A percentile compares a stretch with the other conserved stretches of the same genome.
Evolutionary conservation across 2,329 filamentous ascomycete genomes (phyloP).

Genomic region (Fusarium sp.): DNA sequence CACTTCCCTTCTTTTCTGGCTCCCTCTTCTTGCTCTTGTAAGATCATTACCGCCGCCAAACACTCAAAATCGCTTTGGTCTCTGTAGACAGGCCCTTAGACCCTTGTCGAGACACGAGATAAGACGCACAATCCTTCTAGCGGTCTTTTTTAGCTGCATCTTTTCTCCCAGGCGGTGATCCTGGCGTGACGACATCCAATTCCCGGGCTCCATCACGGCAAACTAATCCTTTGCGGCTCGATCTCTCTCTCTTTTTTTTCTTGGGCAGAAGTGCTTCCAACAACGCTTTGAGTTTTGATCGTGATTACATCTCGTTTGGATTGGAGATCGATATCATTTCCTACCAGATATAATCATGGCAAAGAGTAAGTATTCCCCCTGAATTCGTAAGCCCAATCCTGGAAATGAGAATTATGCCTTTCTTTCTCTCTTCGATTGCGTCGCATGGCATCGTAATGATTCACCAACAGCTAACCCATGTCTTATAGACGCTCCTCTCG

Average conservation of each 20-base stretch:
- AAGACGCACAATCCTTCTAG: constrained; percentile 31
- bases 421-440: not conserved
- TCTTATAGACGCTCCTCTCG: constrained; percentile 56
- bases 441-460: not conserved
- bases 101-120: constrained; percentile 12
- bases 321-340: not conserved
- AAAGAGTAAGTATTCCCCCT: constrained; percentile 38
- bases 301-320: not conserved
- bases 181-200: constrained; percentile 42
- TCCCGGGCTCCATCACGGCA: constrained; percentile 10
- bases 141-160: constrained; percentile 31
- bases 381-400: not conserved
- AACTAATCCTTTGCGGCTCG: constrained; percentile 19
- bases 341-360: constrained; percentile 33
- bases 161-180: constrained; percentile 29
- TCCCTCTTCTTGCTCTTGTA: constrained; percentile 8
- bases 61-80: not conserved
- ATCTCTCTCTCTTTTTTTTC: no score
- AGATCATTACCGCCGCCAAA: not conserved
- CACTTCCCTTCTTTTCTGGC: not conserved
- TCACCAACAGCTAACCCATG: constrained; percentile 14
- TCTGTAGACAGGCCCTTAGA: not conserved
- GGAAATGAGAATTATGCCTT: not conserved
- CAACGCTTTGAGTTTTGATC: constrained; percentile 3
- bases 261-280: constrained; percentile 10